A percentile compares a stretch with the other conserved stretches of the same genome.
Evolutionary conservation across 805 yeast species (phyloP).

Genomic region (Candida mattraensis): DNA sequence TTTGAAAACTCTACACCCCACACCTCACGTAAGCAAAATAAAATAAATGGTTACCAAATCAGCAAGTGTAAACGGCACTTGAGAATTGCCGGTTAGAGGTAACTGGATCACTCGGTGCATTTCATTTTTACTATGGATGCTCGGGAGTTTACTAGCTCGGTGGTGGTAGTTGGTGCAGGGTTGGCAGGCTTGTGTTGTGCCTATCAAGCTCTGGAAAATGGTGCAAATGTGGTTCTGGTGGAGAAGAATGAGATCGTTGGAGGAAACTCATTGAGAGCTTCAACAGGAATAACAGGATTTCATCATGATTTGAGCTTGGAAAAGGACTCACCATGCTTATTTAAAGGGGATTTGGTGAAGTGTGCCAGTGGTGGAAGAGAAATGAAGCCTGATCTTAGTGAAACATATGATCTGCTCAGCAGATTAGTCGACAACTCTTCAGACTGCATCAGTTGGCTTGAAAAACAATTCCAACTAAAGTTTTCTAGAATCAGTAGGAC

Average conservation of each 20-base stretch:
- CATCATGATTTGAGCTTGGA: slow-evolving; percentile 42
- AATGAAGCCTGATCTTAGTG: slow-evolving; percentile 53
- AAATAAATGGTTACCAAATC: no score
- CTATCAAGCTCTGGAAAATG: slow-evolving; percentile 42
- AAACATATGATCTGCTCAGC: slow-evolving; percentile 36
- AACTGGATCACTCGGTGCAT: slow-evolving; percentile 1
- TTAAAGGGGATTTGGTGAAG: slow-evolving; percentile 60
- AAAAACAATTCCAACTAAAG: slow-evolving; percentile 57
- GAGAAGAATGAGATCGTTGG: slow-evolving; percentile 59
- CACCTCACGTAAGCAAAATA: not conserved
- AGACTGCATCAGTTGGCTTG: slow-evolving; percentile 72
- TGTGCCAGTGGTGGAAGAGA: slow-evolving; percentile 41
- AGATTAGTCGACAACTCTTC: slow-evolving; percentile 59
- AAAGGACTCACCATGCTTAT: slow-evolving; percentile 62
- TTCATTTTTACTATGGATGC: no score
- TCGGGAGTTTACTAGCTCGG: slow-evolving; percentile 24
- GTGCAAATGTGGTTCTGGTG: slow-evolving; percentile 52
- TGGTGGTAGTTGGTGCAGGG: slow-evolving; percentile 65
- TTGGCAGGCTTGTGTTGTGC: slow-evolving; percentile 65
- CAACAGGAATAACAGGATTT: slow-evolving; percentile 70
- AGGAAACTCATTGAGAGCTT: slow-evolving; percentile 62
- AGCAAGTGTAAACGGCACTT: no score
- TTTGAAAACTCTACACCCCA: slow-evolving; percentile 1
- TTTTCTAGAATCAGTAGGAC: slow-evolving; percentile 15
- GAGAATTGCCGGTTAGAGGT: no score